Conservation (phyloP, 371 early-diverging fungal species). For the Mortierella sp. region DNA sequence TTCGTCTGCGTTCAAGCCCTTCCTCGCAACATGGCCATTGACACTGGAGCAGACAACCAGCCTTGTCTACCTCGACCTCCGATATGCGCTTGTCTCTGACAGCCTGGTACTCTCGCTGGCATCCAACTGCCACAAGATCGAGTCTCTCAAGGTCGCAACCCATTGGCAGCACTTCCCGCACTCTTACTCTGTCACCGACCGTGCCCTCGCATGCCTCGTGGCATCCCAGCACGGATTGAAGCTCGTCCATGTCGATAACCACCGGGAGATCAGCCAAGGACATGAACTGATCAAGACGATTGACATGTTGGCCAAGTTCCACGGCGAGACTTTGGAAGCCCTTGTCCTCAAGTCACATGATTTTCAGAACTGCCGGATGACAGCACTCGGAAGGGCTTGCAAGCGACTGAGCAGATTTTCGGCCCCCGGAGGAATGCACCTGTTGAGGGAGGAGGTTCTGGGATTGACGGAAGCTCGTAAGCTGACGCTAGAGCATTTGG, state of each 20-base stretch:
- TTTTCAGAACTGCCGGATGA: conserved; percentile 49
- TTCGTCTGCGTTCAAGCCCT: conserved; percentile 21
- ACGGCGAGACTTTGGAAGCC: conserved; percentile 41
- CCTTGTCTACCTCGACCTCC: conserved; percentile 48
- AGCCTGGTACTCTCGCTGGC: conserved; percentile 32
- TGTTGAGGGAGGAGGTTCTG: conserved; percentile 37
- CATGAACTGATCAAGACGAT: conserved; percentile 43
- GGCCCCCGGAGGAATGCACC: conserved; percentile 50
- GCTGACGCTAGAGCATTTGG: conserved; percentile 52
- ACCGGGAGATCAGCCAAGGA: conserved; percentile 53
- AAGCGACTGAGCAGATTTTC: conserved; percentile 37
- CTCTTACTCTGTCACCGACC: conserved; percentile 51
- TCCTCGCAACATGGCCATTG: conserved; percentile 43
- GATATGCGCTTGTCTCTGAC: conserved; percentile 40
- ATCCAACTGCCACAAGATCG: conserved; percentile 37
- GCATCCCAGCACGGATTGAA: conserved; percentile 28
- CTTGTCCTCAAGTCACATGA: conserved; percentile 54
- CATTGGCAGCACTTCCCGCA: conserved; percentile 51
- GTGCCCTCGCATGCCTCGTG: conserved; percentile 38
- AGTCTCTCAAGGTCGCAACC: conserved; percentile 45
- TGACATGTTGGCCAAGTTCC: conserved; percentile 21
- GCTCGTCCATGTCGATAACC: conserved; percentile 50
- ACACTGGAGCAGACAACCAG: conserved; percentile 49
- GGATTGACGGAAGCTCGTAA: conserved; percentile 47
- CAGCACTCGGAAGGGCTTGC: conserved; percentile 38